Conservation (phyloP, 441 rosid genomes). For the Erodium moschatum region DNA sequence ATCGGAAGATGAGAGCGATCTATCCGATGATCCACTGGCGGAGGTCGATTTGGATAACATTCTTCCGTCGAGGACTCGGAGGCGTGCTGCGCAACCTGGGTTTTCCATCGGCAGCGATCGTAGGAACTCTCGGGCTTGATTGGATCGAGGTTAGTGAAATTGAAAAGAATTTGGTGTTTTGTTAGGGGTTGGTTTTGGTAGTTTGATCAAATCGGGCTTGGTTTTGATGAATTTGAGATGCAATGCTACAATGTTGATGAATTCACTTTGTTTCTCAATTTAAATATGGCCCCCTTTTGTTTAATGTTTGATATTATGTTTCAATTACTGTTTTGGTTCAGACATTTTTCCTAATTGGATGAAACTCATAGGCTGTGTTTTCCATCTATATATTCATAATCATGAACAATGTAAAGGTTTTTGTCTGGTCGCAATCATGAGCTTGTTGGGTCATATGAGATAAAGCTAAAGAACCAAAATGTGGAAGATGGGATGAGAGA, state of each 20-base stretch:
- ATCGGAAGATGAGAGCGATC: constrained; percentile 47
- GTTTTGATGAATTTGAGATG: neutral
- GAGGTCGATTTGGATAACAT: constrained; percentile 71
- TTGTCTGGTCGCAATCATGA: neutral
- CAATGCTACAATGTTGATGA: constrained; percentile 2
- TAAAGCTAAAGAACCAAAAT: neutral
- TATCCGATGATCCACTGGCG: constrained; percentile 80
- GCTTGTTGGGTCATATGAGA: neutral
- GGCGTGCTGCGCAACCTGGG: constrained; percentile 24
- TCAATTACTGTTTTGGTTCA: neutral
- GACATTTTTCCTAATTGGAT: too few relatives aligned
- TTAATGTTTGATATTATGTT: neutral
- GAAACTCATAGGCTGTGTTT: neutral
- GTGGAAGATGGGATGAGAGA: neutral
- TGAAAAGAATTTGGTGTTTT: neutral
- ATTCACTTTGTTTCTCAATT: neutral
- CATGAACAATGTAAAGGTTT: neutral
- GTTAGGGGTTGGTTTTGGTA: neutral
- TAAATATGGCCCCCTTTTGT: neutral
- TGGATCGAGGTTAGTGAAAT: neutral
- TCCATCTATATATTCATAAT: neutral
- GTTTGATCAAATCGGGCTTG: neutral
- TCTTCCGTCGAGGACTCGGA: neutral
- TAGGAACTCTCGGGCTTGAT: neutral
- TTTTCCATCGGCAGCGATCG: constrained; percentile 35